Evolutionary conservation across 331 rosid species (phyloP), one percentile per base, ranked within the genome.

Genomic region (Quercus phellos): DNA sequence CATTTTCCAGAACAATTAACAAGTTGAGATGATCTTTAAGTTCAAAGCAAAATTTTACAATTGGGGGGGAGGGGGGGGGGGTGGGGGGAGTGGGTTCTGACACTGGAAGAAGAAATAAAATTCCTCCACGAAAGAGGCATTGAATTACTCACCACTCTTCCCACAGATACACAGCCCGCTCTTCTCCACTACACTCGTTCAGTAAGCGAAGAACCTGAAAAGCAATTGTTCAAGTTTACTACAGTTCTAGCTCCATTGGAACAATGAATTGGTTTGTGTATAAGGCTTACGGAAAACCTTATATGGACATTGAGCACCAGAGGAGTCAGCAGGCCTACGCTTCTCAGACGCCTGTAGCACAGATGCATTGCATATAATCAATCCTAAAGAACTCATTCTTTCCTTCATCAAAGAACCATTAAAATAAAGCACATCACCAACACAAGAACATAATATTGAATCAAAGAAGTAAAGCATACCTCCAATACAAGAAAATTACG

Each of bases 131-230:
- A 32, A 75, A 66, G 74, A 75, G 19, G 81, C 58, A 34, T 46
- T 51, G 59, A 74, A 51, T 11, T 67, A 54, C 82, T 82, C 85
- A 90, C 99, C 99, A 94, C 81, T 89, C 97, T 74, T 89, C 95
- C 78, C 80, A 58, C 86, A 94, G 83, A 87, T 81, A 79, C 34
- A 81, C 91, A 51, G 85, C 87, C 46, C 84, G 79, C 86, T 92
- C 97, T 81, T 85, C 93, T 74, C 97, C 99, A 16, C 78, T 87
- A 66, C 82, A 84, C 87, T 94, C 99, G 77, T 90, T 85, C 78
- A 92, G 86, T 85, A 94, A 77, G 42, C 97, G 95, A 73, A 94
- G 97, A 87, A 92, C 92, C 99, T 94, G 83, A 73, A 84, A 81
- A 83, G 71, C 72, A 83, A 38, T 77, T 13, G 59, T 42, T 81